Evolutionary conservation across 2,329 filamentous ascomycete species (phyloP).

Genomic region (Ascochyta viciae-villosae): DNA sequence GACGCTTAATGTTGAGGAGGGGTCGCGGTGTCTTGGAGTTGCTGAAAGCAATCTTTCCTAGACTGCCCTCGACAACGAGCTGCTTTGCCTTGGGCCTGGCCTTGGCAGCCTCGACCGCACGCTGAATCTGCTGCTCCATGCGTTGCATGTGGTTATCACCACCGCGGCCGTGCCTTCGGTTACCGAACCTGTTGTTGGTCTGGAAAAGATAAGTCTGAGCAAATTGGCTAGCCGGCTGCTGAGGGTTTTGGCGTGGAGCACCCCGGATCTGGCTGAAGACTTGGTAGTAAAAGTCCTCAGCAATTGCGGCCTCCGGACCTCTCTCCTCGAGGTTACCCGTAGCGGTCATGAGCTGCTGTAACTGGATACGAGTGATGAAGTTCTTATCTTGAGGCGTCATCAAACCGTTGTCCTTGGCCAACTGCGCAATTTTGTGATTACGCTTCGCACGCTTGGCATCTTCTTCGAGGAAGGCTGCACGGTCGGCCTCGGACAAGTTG

Average conservation of each 20-base stretch:
- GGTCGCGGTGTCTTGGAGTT: constrained; percentile 98
- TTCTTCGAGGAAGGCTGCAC: constrained; percentile 81
- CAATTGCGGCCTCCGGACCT: constrained; percentile 78
- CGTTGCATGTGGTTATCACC: constrained; percentile 97
- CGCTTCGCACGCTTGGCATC: constrained; percentile 95
- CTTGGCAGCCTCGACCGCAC: constrained; percentile 96
- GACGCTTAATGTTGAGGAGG: constrained; percentile 91
- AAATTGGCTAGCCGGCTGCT: constrained; percentile 93
- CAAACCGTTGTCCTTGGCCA: constrained; percentile 92
- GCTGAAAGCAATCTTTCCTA: constrained; percentile 98
- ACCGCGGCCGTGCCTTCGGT: constrained; percentile 78
- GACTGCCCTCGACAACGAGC: constrained; percentile 91
- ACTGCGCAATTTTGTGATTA: constrained; percentile 95
- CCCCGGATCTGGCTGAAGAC: constrained; percentile 95
- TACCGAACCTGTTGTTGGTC: constrained; percentile 82
- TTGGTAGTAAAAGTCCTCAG: constrained; percentile 98
- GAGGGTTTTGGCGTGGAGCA: constrained; percentile 86
- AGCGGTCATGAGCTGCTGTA: constrained; percentile 93
- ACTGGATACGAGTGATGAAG: constrained; percentile 96
- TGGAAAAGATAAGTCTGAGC: constrained; percentile 98
- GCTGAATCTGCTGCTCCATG: constrained; percentile 98
- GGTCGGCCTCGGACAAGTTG: constrained; percentile 82
- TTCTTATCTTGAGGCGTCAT: constrained; percentile 99
- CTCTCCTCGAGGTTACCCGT: constrained; percentile 86
- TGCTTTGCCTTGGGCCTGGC: constrained; percentile 98